Evolutionary conservation across 768 basidiomycete genomes (phyloP).

Genomic region (Panaeolus papilionaceus): DNA sequence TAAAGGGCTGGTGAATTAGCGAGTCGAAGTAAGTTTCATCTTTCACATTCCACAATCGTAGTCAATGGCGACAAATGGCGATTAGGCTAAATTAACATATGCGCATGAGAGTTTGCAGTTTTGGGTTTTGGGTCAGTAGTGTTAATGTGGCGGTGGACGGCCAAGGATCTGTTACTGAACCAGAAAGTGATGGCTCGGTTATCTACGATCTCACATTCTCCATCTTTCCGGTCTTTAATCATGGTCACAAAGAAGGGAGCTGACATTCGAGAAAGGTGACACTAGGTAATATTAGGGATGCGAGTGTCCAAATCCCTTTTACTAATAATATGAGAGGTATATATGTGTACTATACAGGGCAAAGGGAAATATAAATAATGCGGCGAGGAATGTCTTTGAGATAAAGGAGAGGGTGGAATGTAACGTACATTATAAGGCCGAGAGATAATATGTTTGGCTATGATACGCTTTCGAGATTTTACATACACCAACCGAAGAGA

Average conservation of each 20-base stretch:
- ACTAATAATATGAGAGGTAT: background rate
- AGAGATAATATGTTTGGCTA: background rate
- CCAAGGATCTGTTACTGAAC: background rate
- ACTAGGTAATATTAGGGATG: background rate
- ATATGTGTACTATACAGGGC: slow-evolving; percentile 1
- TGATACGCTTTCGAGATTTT: background rate
- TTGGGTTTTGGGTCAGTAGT: slow-evolving; percentile 9
- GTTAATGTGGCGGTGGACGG: slow-evolving; percentile 6
- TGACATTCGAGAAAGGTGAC: background rate
- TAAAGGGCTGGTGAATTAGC: background rate
- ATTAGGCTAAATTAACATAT: background rate
- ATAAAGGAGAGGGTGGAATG: background rate
- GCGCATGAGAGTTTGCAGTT: background rate
- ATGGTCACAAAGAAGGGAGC: background rate
- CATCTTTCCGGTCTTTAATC: background rate
- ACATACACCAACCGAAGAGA: background rate
- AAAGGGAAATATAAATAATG: background rate
- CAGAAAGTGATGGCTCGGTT: background rate
- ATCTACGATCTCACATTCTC: background rate
- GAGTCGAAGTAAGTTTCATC: background rate
- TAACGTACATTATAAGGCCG: background rate
- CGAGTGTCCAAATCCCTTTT: background rate
- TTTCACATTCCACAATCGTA: background rate
- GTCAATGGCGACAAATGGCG: background rate
- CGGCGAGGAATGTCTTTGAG: background rate